phyloP scores from a whole-genome alignment of 176 grass and related monocot species.

The Dendrocalamus sinicus region DNA sequence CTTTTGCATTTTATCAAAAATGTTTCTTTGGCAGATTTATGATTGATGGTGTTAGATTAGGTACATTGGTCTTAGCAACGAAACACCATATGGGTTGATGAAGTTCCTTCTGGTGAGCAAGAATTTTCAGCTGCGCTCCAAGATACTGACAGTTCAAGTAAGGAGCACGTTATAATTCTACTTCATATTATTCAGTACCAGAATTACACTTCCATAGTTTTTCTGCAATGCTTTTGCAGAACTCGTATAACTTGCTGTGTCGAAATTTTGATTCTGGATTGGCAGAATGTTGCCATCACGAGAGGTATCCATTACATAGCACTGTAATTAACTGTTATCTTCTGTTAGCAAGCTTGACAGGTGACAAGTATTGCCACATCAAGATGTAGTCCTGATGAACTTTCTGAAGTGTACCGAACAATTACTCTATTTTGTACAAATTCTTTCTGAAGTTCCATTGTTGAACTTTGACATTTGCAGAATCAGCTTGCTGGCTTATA shows the following conservation, averaged over 20 bases:
- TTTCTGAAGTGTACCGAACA: neutral
- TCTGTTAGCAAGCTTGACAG: neutral
- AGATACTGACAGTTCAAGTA: conserved; percentile 84
- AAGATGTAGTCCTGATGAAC: neutral
- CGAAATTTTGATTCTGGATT: conserved; percentile 86
- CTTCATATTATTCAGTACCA: neutral
- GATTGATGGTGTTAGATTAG: conserved; percentile 65
- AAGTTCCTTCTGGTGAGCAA: conserved; percentile 69
- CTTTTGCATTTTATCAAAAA: neutral
- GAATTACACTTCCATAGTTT: neutral
- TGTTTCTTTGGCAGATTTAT: neutral
- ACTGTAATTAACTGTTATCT: neutral
- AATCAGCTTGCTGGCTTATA: conserved; percentile 83
- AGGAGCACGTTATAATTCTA: neutral
- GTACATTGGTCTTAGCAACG: conserved; percentile 90
- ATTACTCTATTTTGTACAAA: neutral
- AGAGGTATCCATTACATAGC: conserved; percentile 46
- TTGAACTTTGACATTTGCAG: conserved; percentile 49
- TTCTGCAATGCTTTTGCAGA: conserved; percentile 51
- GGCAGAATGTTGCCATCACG: conserved; percentile 92
- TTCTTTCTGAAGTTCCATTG: neutral
- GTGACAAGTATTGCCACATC: neutral
- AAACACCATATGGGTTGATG: conserved; percentile 94
- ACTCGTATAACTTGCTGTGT: conserved; percentile 83
- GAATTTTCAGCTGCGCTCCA: conserved; percentile 49